These are phyloP conservation scores for Terfezia boudieri DNA, from an alignment of 495 filamentous ascomycete genomes.

Conservation along the genomic window DNA sequence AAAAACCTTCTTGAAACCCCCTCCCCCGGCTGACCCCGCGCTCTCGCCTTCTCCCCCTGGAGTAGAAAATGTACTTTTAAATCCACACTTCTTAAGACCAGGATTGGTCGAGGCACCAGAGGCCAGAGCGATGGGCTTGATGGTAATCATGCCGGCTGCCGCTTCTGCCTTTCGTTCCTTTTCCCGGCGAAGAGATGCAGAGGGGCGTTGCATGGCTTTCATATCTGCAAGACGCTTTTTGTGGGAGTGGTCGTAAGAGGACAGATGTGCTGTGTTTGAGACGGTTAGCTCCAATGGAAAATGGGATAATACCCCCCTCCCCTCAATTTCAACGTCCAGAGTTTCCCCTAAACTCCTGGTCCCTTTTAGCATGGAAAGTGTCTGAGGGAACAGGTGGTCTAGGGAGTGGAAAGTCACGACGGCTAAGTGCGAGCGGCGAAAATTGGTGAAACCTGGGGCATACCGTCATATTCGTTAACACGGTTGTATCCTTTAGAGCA, in stretches of 20 bases:
- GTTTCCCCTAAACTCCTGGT: too few relatives aligned
- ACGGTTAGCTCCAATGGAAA: too few relatives aligned
- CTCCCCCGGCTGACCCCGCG: not conserved
- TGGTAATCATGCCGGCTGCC: constrained; percentile 37
- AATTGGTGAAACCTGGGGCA: too few relatives aligned
- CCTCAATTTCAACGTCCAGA: too few relatives aligned
- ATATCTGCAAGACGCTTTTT: constrained; percentile 44
- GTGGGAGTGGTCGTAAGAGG: constrained; percentile 49
- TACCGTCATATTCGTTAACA: constrained; percentile 40
- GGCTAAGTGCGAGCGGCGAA: too few relatives aligned
- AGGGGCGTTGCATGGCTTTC: constrained; percentile 38
- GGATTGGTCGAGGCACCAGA: constrained; percentile 1
- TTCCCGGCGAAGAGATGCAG: constrained; percentile 21
- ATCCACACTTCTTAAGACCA: constrained; percentile 13
- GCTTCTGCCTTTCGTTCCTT: constrained; percentile 50
- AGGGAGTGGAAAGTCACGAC: too few relatives aligned
- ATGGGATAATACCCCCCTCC: too few relatives aligned
- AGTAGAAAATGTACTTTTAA: not conserved
- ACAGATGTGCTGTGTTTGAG: constrained; percentile 29
- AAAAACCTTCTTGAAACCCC: not conserved
- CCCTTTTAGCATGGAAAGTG: too few relatives aligned
- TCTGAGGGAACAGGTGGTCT: too few relatives aligned
- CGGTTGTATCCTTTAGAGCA: constrained; percentile 48
- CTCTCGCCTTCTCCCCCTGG: not conserved
- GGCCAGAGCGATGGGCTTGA: constrained; percentile 26